Conservation (phyloP, 2,329 filamentous ascomycete genomes). For the Zasmidium cellare region DNA sequence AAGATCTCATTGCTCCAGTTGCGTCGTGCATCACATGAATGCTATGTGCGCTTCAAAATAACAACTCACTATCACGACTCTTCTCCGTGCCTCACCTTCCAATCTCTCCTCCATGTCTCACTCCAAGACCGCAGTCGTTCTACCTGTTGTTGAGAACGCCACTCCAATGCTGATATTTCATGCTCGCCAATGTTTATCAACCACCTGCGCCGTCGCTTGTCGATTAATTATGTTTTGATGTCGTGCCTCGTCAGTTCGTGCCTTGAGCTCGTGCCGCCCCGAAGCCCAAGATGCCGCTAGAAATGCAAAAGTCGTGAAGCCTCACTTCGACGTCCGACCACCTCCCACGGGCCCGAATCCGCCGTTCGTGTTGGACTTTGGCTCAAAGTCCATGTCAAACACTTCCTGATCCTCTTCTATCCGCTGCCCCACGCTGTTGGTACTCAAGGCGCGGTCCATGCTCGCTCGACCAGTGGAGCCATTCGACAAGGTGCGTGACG, state of each 20-base stretch:
- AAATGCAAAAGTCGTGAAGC: not conserved
- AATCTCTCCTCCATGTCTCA: no score
- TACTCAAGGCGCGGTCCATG: slow-evolving; percentile 24
- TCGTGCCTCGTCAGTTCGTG: slow-evolving; percentile 7
- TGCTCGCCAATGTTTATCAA: not conserved
- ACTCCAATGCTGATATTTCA: not conserved
- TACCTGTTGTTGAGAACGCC: not conserved
- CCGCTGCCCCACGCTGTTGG: slow-evolving; percentile 23
- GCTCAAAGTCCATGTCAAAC: slow-evolving; percentile 26
- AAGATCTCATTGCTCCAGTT: no score
- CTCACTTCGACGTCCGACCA: slow-evolving; percentile 17
- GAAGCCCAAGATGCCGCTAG: not conserved
- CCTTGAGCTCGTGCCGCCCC: not conserved
- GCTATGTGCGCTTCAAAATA: no score
- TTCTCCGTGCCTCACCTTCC: no score
- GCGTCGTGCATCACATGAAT: no score
- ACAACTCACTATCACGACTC: no score
- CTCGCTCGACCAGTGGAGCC: slow-evolving; percentile 18
- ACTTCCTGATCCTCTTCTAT: slow-evolving; percentile 27
- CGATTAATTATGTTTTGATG: slow-evolving; percentile 5
- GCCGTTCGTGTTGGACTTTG: slow-evolving; percentile 11
- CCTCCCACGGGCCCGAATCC: slow-evolving; percentile 23
- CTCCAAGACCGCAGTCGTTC: not conserved
- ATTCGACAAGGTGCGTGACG: slow-evolving; percentile 21
- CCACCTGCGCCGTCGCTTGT: slow-evolving; percentile 8